A percentile compares a stretch with the other conserved stretches of the same genome.
phyloP scores from a whole-genome alignment of 2,329 filamentous ascomycete genomes.

The Diplodia corticola region DNA sequence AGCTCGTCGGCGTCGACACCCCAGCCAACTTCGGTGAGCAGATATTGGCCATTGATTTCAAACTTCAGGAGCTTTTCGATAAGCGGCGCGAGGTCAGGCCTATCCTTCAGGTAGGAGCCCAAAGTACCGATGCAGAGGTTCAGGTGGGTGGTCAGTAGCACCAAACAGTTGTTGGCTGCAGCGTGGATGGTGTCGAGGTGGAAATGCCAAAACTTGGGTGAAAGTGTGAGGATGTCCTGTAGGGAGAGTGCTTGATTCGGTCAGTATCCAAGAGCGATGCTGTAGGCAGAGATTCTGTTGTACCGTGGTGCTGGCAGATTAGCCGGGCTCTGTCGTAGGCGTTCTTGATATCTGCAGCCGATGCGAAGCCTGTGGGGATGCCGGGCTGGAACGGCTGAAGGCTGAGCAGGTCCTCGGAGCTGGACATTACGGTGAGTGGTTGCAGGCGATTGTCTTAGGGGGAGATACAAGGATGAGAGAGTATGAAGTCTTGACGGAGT shows the following conservation, averaged over 20 bases:
- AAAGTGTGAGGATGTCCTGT: not conserved
- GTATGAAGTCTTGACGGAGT: not conserved
- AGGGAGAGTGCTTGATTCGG: not conserved
- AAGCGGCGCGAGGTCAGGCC: conserved; percentile 25
- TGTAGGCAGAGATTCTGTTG: not conserved
- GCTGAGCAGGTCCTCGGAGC: not conserved
- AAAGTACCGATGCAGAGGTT: conserved; percentile 37
- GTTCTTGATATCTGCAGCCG: not conserved
- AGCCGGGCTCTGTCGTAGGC: not conserved
- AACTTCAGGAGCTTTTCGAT: conserved; percentile 28
- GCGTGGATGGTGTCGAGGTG: not conserved
- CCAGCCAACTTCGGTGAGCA: conserved; percentile 45
- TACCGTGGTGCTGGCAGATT: not conserved
- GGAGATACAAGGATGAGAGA: not conserved
- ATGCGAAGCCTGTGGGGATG: not conserved
- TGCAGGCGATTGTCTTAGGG: no score
- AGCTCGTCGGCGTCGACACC: conserved; percentile 44
- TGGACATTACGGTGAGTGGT: not conserved
- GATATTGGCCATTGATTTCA: conserved; percentile 36
- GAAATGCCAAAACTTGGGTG: not conserved
- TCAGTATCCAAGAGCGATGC: not conserved
- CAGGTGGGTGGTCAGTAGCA: conserved; percentile 33
- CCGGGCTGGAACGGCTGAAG: not conserved
- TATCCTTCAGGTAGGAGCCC: not conserved
- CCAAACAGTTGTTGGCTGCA: not conserved